Conservation (phyloP, 2,329 filamentous ascomycete species). For the Penicillium expansum region DNA sequence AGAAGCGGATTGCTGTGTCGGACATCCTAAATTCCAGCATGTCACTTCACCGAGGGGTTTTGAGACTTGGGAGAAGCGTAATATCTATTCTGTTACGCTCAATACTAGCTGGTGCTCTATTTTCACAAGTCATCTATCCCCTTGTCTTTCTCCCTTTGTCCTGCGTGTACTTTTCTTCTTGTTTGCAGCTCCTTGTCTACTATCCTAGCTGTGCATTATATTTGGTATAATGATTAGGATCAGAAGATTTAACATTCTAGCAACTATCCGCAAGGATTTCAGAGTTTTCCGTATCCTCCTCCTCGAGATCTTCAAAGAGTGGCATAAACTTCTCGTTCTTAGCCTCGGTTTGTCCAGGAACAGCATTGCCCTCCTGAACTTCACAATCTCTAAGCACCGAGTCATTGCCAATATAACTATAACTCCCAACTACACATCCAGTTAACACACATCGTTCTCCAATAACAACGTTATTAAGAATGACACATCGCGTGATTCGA, state of each 20-base stretch:
- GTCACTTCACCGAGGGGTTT: not conserved
- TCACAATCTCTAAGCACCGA: not conserved
- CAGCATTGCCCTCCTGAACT: not conserved
- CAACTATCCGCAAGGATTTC: not conserved
- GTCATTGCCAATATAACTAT: not conserved
- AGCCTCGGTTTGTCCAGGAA: not conserved
- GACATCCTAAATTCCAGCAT: not conserved
- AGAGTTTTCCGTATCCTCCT: not conserved
- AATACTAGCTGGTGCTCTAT: not conserved
- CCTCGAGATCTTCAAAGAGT: not conserved
- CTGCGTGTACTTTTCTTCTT: too few relatives aligned
- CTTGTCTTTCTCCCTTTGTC: not conserved
- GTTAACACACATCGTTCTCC: not conserved
- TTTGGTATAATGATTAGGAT: not conserved
- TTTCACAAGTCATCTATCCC: not conserved
- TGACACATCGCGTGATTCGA: not conserved
- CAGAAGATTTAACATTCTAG: not conserved
- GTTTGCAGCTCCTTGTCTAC: too few relatives aligned
- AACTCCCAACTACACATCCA: not conserved
- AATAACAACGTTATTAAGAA: not conserved
- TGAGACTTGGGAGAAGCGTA: not conserved
- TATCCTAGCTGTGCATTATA: too few relatives aligned
- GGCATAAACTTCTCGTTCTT: conserved; percentile 1
- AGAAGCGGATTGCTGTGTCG: not conserved
- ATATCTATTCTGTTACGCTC: not conserved